Base-by-base conservation (phyloP, 2,329 filamentous ascomycete genomes). In the Zelopaecilomyces penicillatus region DNA sequence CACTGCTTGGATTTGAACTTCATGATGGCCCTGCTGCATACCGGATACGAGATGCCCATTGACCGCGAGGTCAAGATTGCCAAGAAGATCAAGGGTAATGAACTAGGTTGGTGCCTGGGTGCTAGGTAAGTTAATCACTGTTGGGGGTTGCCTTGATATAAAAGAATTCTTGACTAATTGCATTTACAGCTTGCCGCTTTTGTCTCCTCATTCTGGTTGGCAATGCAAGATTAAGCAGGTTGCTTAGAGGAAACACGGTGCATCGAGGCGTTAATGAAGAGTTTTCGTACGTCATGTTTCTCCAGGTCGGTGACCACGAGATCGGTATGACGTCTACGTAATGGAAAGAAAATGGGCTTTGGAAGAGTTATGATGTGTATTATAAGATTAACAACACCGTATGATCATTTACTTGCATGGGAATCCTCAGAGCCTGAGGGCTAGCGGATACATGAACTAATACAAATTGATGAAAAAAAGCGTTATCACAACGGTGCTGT, bases 41-140 rank as follows among this genome's bases (percentile, higher is more conserved):
- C 88, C 5, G 93, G 93, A 3, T 98, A 98, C 59, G 93, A 97
- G 55, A 96, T 98, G 88, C 91, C 91, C 4, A 83, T 97, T 57
- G 87, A 95, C 54, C 79, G 94, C 34, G 93, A 98, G 67, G 89
- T 98, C 53, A 91, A 87, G 75, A 95, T 96, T 61, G 93, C 91
- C 48, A 98, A 98, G 85, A 95, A 96, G 76, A 95, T 98, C 61
- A 91, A 94, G 71, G 83, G 82, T 45, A 96, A 96, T 65, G 94
- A 98, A 71, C 70, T 98, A 57, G 93, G 93, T 34, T 98, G 93
- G 93, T 97, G 91, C 70, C 74, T 98, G 60, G 93, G 93, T 65
- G 93, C 93, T 53, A 95, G 88, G 87, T 93, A 73, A 70, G 83
- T 60, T 27, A 44, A 33, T 5, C 3, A 6, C 26, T 34, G 32